These are phyloP conservation scores for Pleurotus giganteus DNA, from an alignment of 768 basidiomycete species.

Conservation along the genomic window DNA sequence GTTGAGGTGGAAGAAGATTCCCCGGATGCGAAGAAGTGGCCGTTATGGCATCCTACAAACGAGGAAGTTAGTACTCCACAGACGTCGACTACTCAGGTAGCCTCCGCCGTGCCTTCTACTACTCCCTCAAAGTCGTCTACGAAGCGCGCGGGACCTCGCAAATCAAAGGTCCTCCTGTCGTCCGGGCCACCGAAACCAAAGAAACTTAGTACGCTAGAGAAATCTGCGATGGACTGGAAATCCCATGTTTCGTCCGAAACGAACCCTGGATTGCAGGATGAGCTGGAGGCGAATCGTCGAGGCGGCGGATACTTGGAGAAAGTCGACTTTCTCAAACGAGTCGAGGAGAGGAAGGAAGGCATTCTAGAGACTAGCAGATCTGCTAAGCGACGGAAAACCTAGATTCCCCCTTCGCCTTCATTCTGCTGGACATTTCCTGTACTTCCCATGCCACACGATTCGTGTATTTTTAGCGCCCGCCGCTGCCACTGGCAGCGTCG, in stretches of 20 bases:
- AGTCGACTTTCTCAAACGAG: constrained; percentile 77
- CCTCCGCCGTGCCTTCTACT: constrained; percentile 1
- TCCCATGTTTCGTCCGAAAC: constrained; percentile 52
- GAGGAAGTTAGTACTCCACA: constrained; percentile 5
- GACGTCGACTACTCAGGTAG: constrained; percentile 12
- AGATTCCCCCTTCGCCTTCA: neutral
- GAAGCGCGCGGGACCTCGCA: constrained; percentile 64
- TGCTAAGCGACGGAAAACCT: constrained; percentile 47
- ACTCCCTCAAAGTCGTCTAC: constrained; percentile 22
- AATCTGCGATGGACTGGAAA: constrained; percentile 86
- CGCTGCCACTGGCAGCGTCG: no score
- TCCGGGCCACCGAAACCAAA: constrained; percentile 64
- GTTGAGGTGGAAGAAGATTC: constrained; percentile 73
- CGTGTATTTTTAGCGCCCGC: neutral
- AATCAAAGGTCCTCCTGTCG: constrained; percentile 55
- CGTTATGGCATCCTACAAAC: constrained; percentile 39
- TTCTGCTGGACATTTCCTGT: neutral
- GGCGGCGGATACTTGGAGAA: constrained; percentile 83
- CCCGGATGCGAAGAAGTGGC: constrained; percentile 75
- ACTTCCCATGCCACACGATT: neutral
- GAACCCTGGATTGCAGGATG: constrained; percentile 51
- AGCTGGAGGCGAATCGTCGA: constrained; percentile 71
- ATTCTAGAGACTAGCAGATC: constrained; percentile 54
- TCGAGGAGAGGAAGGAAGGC: constrained; percentile 69
- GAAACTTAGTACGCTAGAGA: constrained; percentile 81